Base-by-base conservation (phyloP, 2,329 filamentous ascomycete genomes). In the Septoria linicola region DNA sequence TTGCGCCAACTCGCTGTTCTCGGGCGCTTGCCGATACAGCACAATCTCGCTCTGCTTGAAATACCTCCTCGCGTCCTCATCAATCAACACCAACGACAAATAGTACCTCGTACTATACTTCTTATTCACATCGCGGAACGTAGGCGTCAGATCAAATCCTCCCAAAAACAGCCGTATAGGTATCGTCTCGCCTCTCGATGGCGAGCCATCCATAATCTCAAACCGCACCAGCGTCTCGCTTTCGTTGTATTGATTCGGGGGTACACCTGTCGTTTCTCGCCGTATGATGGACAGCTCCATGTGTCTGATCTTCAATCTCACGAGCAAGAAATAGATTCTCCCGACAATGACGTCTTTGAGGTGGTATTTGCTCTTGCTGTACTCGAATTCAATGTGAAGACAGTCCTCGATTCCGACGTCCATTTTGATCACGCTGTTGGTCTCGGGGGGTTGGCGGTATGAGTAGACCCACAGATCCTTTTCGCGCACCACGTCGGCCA, bases 391-490 rank as follows among this genome's bases (percentile, higher is more conserved):
- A 62, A 99, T 99, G 74, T 99, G 93, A 63, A 99, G 78, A 71
- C 93, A 99, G 76, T 99, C 95, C 75, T 99, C 93, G 68, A 99
- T 99, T 51, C 93, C 93, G 53, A 99, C 93, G 70, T 99, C 93
- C 93, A 99, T 99, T 81, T 99, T 99, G 79, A 99, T 99, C 62
- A 88, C 90, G 74, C 84, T 91, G 78, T 97, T 99, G 73, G 90
- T 95, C 81, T 99, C 93, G 14, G 93, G 93, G 16, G 93, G 92
- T 77, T 97, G 92, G 71, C 91, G 85, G 79, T 99, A 99, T 58
- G 87, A 93, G 78, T 99, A 99, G 49, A 99, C 95, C 95, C 95
- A 99, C 59, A 99, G 87, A 72, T 99, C 95, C 81, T 99, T 99
- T 75, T 99, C 95, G 64, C 95, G 87, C 66, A 97, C 89, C 51